Evolutionary conservation across 805 yeast genomes (phyloP), one percentile per base, ranked within the genome.

Genomic region (Metschnikowia continentalis): DNA sequence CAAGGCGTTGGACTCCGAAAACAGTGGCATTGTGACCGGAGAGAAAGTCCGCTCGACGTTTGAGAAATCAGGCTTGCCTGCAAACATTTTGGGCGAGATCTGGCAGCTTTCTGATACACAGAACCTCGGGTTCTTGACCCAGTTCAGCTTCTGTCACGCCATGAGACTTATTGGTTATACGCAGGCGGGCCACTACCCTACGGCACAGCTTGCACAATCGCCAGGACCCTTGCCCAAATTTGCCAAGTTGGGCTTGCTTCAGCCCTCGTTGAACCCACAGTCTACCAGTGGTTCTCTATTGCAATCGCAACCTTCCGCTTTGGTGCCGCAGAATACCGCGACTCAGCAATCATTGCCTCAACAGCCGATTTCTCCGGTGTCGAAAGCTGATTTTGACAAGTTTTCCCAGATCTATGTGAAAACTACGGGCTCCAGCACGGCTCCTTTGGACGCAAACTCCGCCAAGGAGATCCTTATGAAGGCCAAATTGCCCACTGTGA

Each of bases 81-180:
- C 95, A 3, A 75, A 83, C 15, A 71, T 80, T 32, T 75, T 94
- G 35, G 96, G 97, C 8, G 94, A 90, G 68, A 84, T 94, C 55
- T 94, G 99, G 99, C 91, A 88, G 66, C 66, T 87, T 35, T 90
- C 96, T n/a, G 99, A 94, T 69, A 79, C 81, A n/a, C 84, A 82
- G 52, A 90, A 90, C 70, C 77, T 83, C 55, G 99, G 99, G 0
- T 87, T 84, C 62, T 75, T 94, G 55, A 86, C 85, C 59, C 88
- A 84, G 63, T 76, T 79, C 50, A 92, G 91, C 23, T 94, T 94
- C 68, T 81, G 87, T 54, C 79, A 83, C 48, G 96, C 97, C 19
- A 78, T 94, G 82, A 81, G 99, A 65, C 74, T 90, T 58, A 88
- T 94, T 61, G 96, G 95, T 26, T 88, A 89, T 64, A 84, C 88